Conservation (phyloP, 1,284 basidiomycete genomes). For the Melampsora americana region DNA sequence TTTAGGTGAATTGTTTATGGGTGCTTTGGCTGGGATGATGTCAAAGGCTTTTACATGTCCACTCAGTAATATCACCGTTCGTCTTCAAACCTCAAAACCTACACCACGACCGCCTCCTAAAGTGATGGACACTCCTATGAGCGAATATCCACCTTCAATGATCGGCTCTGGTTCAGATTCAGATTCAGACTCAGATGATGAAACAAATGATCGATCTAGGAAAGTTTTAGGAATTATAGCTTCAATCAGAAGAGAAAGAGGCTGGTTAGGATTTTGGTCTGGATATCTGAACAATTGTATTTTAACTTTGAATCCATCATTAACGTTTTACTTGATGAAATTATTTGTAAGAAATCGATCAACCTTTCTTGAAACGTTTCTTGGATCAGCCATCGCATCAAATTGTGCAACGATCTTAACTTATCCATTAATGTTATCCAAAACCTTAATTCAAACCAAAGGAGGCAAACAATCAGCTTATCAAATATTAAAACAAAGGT, state of each 20-base stretch:
- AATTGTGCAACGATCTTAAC: slow-evolving; percentile 52
- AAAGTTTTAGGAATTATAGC: slow-evolving; percentile 49
- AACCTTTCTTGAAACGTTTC: slow-evolving; percentile 51
- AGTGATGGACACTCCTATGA: slow-evolving; percentile 45
- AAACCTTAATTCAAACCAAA: slow-evolving; percentile 56
- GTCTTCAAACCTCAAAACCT: slow-evolving; percentile 54
- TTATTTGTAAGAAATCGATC: slow-evolving; percentile 49
- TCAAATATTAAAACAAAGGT: slow-evolving; percentile 49
- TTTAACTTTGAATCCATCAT: slow-evolving; percentile 54
- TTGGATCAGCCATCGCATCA: slow-evolving; percentile 56
- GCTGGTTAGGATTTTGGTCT: slow-evolving; percentile 54
- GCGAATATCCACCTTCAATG: slow-evolving; percentile 19
- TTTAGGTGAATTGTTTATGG: slow-evolving; percentile 56
- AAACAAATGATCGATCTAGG: neutral
- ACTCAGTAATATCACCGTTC: slow-evolving; percentile 57
- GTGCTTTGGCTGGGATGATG: slow-evolving; percentile 56
- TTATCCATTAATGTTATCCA: slow-evolving; percentile 48
- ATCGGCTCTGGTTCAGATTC: neutral
- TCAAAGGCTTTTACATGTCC: slow-evolving; percentile 57
- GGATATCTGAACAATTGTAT: slow-evolving; percentile 54
- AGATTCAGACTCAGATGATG: slow-evolving; percentile 18
- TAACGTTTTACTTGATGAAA: slow-evolving; percentile 56
- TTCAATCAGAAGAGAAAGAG: slow-evolving; percentile 55
- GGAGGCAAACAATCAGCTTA: slow-evolving; percentile 50
- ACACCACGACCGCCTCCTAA: slow-evolving; percentile 4